Conservation (phyloP, 495 filamentous ascomycete genomes). For the Acidiella bohemica region DNA sequence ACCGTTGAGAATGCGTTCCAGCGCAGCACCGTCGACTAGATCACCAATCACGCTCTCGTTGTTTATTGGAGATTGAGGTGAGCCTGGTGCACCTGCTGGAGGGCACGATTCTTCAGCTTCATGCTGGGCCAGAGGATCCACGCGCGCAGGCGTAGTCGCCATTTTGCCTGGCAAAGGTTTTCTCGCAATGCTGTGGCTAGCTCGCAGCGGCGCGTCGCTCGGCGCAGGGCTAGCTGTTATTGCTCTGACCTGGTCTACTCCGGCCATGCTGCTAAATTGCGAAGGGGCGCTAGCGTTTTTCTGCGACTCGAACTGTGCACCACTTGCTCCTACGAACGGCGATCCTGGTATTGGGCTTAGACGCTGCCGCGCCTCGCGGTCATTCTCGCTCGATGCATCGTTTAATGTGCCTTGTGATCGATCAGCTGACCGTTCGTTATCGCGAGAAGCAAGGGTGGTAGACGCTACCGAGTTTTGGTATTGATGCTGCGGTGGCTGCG, state of each 20-base stretch:
- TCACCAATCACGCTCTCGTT: constrained; percentile 11
- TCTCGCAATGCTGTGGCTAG: constrained; percentile 37
- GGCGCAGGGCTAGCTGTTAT: not conserved
- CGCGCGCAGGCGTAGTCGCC: not conserved
- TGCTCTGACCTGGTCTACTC: not conserved
- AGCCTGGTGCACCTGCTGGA: too few species aligned
- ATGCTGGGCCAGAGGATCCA: not conserved
- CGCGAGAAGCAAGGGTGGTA: constrained; percentile 1
- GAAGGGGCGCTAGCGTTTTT: constrained; percentile 2
- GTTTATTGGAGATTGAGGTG: constrained; percentile 10
- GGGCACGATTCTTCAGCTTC: too few species aligned
- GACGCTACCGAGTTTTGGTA: constrained; percentile 20
- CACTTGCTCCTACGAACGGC: constrained; percentile 27
- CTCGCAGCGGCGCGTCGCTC: constrained; percentile 9
- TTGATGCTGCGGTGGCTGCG: constrained; percentile 18
- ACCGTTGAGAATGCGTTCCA: constrained; percentile 11
- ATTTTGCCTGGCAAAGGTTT: constrained; percentile 47
- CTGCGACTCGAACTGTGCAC: constrained; percentile 9
- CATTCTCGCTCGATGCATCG: not conserved
- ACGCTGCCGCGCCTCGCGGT: constrained; percentile 16
- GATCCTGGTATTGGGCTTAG: constrained; percentile 30
- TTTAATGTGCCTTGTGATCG: constrained; percentile 16
- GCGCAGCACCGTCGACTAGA: constrained; percentile 10
- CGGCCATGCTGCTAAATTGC: not conserved
- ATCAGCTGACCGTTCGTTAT: constrained; percentile 15